phyloP scores from a whole-genome alignment of 108 stramenopile species.

The Nannochloropsis salina region DNA sequence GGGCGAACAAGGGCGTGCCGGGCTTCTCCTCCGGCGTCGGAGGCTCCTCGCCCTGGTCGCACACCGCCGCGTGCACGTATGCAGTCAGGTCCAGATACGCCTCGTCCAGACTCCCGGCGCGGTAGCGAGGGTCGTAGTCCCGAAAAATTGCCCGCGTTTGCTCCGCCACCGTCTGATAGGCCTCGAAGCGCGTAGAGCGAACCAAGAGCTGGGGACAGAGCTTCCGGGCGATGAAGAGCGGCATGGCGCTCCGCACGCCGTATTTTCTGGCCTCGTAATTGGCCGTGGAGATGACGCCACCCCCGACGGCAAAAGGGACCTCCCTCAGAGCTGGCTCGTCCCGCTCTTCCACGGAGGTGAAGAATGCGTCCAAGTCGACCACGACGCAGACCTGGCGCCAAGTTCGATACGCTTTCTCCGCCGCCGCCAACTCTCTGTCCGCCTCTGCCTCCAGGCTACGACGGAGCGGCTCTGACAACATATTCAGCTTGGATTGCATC shows the following conservation, averaged over 20 bases:
- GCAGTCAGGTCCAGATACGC: slow-evolving; percentile 83
- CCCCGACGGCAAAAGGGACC: slow-evolving; percentile 81
- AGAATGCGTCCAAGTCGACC: slow-evolving; percentile 91
- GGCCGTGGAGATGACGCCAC: slow-evolving; percentile 79
- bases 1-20: neutral
- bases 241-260: slow-evolving; percentile 96
- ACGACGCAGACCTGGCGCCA: slow-evolving; percentile 56
- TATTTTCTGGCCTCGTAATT: slow-evolving; percentile 84
- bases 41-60: neutral
- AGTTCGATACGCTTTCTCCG: neutral
- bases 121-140: slow-evolving; percentile 78
- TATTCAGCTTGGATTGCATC: neutral
- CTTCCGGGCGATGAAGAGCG: slow-evolving; percentile 83
- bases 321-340: slow-evolving; percentile 68
- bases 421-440: neutral
- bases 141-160: slow-evolving; percentile 61
- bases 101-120: slow-evolving; percentile 78
- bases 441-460: neutral
- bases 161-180: slow-evolving; percentile 68
- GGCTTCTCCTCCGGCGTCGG: slow-evolving; percentile 2
- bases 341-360: slow-evolving; percentile 75
- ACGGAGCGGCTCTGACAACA: neutral
- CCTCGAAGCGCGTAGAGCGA: slow-evolving; percentile 60
- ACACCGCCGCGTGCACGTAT: slow-evolving; percentile 45
- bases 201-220: slow-evolving; percentile 61